phyloP scores from a whole-genome alignment of 768 basidiomycete genomes.

The Rubroboletus satanas region DNA sequence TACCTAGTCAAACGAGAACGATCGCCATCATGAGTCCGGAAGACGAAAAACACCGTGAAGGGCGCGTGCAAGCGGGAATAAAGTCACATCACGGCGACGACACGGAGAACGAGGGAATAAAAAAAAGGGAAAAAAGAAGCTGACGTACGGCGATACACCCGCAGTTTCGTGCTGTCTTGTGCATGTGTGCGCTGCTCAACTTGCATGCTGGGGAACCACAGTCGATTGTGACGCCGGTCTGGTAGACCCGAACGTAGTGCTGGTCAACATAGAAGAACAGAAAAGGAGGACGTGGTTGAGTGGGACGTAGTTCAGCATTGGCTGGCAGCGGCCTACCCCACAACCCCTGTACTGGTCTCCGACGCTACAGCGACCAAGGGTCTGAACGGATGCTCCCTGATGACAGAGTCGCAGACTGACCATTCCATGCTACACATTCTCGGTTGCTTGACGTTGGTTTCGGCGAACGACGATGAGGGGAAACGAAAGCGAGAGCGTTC shows the following conservation, averaged over 20 bases:
- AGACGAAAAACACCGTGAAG: neutral
- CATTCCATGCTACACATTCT: slow-evolving; percentile 60
- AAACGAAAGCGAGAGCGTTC: neutral
- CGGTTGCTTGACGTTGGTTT: slow-evolving; percentile 4
- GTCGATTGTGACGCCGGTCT: slow-evolving; percentile 56
- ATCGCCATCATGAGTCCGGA: slow-evolving; percentile 1
- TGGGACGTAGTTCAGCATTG: neutral
- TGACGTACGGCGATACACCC: slow-evolving; percentile 43
- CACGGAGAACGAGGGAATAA: neutral
- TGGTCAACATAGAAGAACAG: slow-evolving; percentile 20
- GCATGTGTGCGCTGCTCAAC: slow-evolving; percentile 55
- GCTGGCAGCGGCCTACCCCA: slow-evolving; percentile 27
- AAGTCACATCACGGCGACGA: neutral
- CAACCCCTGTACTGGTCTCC: slow-evolving; percentile 45
- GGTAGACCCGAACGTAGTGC: slow-evolving; percentile 64
- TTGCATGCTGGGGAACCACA: slow-evolving; percentile 50
- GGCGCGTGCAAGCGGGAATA: neutral
- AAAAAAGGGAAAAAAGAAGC: neutral
- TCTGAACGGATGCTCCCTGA: slow-evolving; percentile 3
- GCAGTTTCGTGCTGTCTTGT: slow-evolving; percentile 56
- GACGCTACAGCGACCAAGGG: slow-evolving; percentile 23
- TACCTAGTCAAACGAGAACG: slow-evolving; percentile 23
- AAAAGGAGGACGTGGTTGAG: neutral
- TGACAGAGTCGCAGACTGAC: slow-evolving; percentile 29
- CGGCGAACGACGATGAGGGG: neutral